Conservation (phyloP, 1,284 basidiomycete species). For the Volvariella volvacea region DNA sequence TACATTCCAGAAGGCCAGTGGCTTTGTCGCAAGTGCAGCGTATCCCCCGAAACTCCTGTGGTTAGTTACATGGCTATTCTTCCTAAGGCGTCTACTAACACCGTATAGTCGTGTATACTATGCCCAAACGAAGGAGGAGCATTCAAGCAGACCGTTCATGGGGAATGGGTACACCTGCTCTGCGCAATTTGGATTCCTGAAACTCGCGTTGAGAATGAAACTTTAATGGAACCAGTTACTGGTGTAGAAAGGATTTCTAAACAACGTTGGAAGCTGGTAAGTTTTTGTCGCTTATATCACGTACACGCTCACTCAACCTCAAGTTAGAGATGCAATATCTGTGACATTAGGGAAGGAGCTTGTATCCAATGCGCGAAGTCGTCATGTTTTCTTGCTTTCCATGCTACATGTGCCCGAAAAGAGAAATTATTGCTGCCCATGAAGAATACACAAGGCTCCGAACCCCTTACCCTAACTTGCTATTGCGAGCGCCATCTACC, state of each 20-base stretch:
- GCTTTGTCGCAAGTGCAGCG: slow-evolving; percentile 98
- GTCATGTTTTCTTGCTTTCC: slow-evolving; percentile 91
- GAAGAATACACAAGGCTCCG: slow-evolving; percentile 75
- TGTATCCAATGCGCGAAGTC: slow-evolving; percentile 96
- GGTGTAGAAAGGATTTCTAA: slow-evolving; percentile 87
- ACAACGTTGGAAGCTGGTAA: slow-evolving; percentile 88
- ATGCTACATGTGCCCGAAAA: slow-evolving; percentile 90
- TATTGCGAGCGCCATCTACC: slow-evolving; percentile 89
- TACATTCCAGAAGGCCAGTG: slow-evolving; percentile 99
- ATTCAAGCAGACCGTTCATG: slow-evolving; percentile 94
- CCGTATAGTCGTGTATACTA: slow-evolving; percentile 77
- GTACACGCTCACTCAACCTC: slow-evolving; percentile 4
- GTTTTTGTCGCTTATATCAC: slow-evolving; percentile 20
- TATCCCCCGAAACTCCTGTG: slow-evolving; percentile 94
- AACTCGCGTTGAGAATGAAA: slow-evolving; percentile 88
- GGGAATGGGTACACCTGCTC: slow-evolving; percentile 94
- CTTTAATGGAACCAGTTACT: slow-evolving; percentile 98
- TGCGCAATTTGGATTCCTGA: slow-evolving; percentile 99
- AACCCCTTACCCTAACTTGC: slow-evolving; percentile 64
- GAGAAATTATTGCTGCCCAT: slow-evolving; percentile 80
- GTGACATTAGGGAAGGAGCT: slow-evolving; percentile 78
- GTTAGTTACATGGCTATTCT: slow-evolving; percentile 38
- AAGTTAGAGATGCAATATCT: slow-evolving; percentile 77
- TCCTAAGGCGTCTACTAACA: slow-evolving; percentile 4
- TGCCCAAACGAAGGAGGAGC: slow-evolving; percentile 97